Percentiles rank a stretch among this genome's conserved stretches.
These are phyloP conservation scores for Cerrena zonata DNA, from an alignment of 1,284 basidiomycete genomes.

Conservation along the genomic window DNA sequence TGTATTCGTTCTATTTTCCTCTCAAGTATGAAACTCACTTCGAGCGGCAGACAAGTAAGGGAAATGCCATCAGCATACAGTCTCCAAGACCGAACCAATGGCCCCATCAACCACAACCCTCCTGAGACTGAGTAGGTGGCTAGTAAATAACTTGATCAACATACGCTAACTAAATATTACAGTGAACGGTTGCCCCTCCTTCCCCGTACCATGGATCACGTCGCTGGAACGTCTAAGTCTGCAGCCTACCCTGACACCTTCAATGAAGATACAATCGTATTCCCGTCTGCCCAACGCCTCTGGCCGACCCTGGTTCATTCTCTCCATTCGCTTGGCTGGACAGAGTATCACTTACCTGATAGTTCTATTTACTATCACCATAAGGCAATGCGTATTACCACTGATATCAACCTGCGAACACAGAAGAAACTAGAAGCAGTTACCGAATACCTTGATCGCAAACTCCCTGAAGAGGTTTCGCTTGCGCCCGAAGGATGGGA, in stretches of 20 bases:
- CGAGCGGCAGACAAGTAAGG: not conserved
- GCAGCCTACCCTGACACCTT: conserved; percentile 3
- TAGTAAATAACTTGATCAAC: not conserved
- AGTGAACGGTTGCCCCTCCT: conserved; percentile 38
- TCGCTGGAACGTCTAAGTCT: conserved; percentile 10
- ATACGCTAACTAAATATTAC: conserved; percentile 2
- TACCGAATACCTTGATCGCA: conserved; percentile 42
- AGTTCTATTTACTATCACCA: conserved; percentile 62
- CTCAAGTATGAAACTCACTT: not conserved
- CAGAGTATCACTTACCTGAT: conserved; percentile 64
- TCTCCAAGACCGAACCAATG: conserved; percentile 20
- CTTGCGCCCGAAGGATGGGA: conserved; percentile 43
- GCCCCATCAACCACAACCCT: conserved; percentile 15
- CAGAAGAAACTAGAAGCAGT: conserved; percentile 45
- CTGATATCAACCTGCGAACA: conserved; percentile 59
- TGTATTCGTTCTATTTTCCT: not conserved
- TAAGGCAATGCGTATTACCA: conserved; percentile 48
- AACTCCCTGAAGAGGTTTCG: conserved; percentile 20
- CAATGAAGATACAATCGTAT: conserved; percentile 5
- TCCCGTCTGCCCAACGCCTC: conserved; percentile 18
- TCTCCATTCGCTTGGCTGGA: conserved; percentile 47
- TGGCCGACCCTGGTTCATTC: conserved; percentile 21
- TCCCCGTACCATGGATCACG: conserved; percentile 12
- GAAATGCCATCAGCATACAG: conserved; percentile 23
- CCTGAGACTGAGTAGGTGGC: conserved; percentile 23